These are phyloP conservation scores for Pyracantha coccinea DNA, from an alignment of 331 rosid species.

Conservation along the genomic window DNA sequence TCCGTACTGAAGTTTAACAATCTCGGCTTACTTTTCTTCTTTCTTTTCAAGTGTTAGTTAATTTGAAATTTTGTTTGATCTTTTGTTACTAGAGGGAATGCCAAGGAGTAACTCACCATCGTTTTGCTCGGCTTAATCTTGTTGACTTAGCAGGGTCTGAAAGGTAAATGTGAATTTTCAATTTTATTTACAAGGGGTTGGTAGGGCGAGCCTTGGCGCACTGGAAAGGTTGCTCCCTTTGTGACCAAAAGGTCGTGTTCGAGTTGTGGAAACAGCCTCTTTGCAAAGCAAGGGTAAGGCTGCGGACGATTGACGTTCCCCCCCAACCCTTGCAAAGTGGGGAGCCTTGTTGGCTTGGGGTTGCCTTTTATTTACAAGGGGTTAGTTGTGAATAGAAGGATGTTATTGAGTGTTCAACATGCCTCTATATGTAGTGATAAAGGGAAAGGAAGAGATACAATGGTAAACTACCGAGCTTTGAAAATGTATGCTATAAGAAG, in stretches of 20 bases:
- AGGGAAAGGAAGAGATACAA: background rate
- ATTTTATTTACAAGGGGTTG: background rate
- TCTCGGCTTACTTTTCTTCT: background rate
- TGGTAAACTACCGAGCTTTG: background rate
- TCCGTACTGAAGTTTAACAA: background rate
- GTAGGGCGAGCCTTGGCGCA: too few species aligned
- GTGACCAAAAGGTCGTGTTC: too few species aligned
- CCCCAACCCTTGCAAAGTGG: too few species aligned
- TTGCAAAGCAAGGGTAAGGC: too few species aligned
- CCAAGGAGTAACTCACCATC: constrained; percentile 91
- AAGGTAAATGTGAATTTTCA: constrained; percentile 48
- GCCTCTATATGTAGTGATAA: background rate
- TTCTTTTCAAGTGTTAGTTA: constrained; percentile 1
- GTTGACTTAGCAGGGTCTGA: constrained; percentile 99
- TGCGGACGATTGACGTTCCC: too few species aligned
- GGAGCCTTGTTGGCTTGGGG: too few species aligned
- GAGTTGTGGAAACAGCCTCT: too few species aligned
- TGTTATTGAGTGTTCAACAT: background rate
- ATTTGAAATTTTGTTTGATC: constrained; percentile 5
- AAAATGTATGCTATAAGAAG: background rate
- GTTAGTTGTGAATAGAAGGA: background rate
- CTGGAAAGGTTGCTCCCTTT: too few species aligned
- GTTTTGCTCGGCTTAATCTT: constrained; percentile 93
- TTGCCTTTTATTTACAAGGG: background rate
- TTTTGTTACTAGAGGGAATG: constrained; percentile 77